Conservation (phyloP, 164 flowering plant species). For the Magnolia officinalis region DNA sequence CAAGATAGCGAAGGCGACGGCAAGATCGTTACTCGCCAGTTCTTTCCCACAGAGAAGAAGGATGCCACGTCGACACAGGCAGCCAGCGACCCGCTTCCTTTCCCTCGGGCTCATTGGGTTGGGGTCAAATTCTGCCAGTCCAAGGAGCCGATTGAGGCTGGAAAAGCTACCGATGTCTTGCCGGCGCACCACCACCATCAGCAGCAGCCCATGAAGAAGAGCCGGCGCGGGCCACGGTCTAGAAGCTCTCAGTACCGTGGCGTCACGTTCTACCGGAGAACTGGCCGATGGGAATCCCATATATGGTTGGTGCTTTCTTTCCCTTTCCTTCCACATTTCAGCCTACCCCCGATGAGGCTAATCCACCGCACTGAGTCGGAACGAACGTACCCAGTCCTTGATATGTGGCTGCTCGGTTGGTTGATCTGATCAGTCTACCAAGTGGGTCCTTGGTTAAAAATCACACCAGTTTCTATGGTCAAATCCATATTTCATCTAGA, state of each 20-base stretch:
- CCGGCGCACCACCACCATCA: constrained; percentile 18
- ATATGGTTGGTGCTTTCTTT: constrained; percentile 55
- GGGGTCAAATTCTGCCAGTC: constrained; percentile 81
- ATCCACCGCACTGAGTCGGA: neutral
- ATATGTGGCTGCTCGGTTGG: too few relatives aligned
- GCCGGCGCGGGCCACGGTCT: constrained; percentile 95
- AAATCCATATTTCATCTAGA: neutral
- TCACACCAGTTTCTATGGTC: neutral
- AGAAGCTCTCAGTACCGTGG: constrained; percentile 83
- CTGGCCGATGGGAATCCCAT: constrained; percentile 98
- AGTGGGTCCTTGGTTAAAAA: neutral
- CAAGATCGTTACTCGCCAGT: constrained; percentile 62
- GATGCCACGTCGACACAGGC: constrained; percentile 17
- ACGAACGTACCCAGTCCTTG: too few relatives aligned
- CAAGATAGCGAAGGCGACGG: constrained; percentile 22
- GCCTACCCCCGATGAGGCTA: neutral
- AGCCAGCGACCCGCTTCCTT: constrained; percentile 16
- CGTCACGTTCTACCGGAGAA: constrained; percentile 71
- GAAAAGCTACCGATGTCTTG: constrained; percentile 18
- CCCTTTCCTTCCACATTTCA: constrained; percentile 4
- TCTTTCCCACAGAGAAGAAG: constrained; percentile 66
- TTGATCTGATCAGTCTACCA: neutral
- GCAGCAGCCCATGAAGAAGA: constrained; percentile 72
- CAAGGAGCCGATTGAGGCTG: constrained; percentile 24
- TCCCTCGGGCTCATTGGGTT: constrained; percentile 84